Base-by-base conservation (phyloP, 78 protist genomes). In the Dictyostelium citrinum region DNA sequence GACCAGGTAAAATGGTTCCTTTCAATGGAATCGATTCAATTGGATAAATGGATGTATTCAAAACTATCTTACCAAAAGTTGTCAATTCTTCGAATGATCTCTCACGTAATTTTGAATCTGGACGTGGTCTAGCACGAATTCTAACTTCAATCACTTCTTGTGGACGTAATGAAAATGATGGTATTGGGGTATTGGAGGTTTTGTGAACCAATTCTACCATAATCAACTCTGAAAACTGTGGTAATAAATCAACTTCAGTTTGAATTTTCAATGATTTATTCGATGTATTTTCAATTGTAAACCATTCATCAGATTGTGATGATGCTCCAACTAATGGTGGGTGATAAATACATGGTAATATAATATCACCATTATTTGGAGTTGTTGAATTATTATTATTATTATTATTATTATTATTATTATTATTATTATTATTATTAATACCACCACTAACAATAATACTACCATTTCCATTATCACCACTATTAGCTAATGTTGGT, bases 261-360 rank as follows among this genome's bases (percentile, higher is more conserved):
- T 91, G 61, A 75, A 91, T 84, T 83, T 76, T 81, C 16, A 88
- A 76, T 64, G 58, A 12, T 29, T 84, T 81, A 71, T 82, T 84
- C 0, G 90, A 84, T 5, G 85, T 75, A 31, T 91, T 91, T 80
- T 91, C 95, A 70, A 91, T 84, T 22, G 91, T 91, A 55, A 91
- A 83, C 95, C 95, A 91, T 39, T 91, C 91, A 55, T 91, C 95
- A 4, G 90, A 60, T 43, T 75, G 88, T 14, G 81, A 55, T 11
- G 80, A 27, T 16, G 84, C 31, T 0, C 55, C 29, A 14, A 64
- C 45, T 8, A 68, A 24, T 14, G 93, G 93, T 68, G 95, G 95
- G 61, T 91, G 95, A 29, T 81, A 75, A 35, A 83, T 61, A 20
- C 64, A 70, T 24, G 95, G 95, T 3, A 91, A 14, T 5, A 72